Base-by-base conservation (phyloP, 2,329 filamentous ascomycete genomes). In the Cordyceps militaris region DNA sequence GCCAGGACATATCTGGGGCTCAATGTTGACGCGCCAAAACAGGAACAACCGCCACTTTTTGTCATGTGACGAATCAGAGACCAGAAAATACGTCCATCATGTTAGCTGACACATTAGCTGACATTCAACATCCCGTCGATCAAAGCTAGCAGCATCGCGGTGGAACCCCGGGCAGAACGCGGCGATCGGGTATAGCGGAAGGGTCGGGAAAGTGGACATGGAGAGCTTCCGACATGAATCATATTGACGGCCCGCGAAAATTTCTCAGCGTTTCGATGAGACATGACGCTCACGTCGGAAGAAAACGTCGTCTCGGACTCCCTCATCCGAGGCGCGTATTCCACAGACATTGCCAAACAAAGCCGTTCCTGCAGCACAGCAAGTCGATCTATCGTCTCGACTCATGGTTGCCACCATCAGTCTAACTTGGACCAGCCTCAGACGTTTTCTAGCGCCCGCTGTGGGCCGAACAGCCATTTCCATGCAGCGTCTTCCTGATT, bases 191-290 rank as follows among this genome's bases (percentile, higher is more conserved):
- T 56, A 56, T 6, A 47, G 23, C 52, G 52, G 52, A 47, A 47
- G 34, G 43, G 28, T 28, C 52, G 52, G 52, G 16, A 13, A 47
- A 3, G 40, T 30, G 42, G 43, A 24, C 63, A 68, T 66, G 43
- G 66, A 42, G 38, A 42, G 24, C 28, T n/a, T 14, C 21, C 23
- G 26, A 21, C 43, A 49, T 43, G 24, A 52, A 28, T 52, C 49
- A 42, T 19, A 49, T 16, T 14, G 16, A 40, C 23, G 1, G 3
- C 24, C n/a, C 24, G 30, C 10, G n/a, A 52, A 30, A 52, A 26
- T 14, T 30, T 30, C 4, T 16, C n/a, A 23, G 10, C 16, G 23
- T 9, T 24, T 21, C 5, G 3, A 16, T 8, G 9, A 1, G 23
- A 52, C 16, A 16, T 16, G 6, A 43, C 24, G 3, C 2, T 9